A percentile compares a stretch with the other conserved stretches of the same genome.
Evolutionary conservation across 768 basidiomycete species (phyloP).

Genomic region (Rhizopogon vinicolor): DNA sequence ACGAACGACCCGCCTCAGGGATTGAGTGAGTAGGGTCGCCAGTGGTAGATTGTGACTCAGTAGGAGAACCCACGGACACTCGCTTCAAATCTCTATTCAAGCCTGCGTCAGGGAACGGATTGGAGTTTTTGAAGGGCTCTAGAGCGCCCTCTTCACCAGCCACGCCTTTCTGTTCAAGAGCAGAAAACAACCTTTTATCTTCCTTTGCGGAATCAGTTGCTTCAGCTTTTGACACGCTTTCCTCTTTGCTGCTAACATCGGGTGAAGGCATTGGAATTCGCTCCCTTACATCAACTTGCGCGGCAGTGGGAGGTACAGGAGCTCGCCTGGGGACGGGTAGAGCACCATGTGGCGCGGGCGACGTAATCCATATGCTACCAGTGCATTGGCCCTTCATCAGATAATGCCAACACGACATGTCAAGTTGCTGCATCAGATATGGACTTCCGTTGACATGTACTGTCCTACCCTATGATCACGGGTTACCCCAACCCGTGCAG

Average conservation of each 20-base stretch:
- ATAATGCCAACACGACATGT: no score
- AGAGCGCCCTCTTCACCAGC: not conserved
- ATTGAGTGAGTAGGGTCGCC: not conserved
- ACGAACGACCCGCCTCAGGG: not conserved
- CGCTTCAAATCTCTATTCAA: not conserved
- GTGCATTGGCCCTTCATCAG: no score
- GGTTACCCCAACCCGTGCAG: no score
- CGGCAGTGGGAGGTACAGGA: slow-evolving; percentile 24
- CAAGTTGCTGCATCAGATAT: no score
- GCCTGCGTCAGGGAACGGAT: not conserved
- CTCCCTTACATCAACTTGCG: not conserved
- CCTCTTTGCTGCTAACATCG: not conserved
- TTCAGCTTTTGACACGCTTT: not conserved
- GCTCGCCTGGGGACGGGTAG: slow-evolving; percentile 69
- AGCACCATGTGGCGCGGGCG: slow-evolving; percentile 28
- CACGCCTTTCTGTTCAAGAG: not conserved
- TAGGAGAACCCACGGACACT: not conserved
- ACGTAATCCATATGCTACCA: slow-evolving; percentile 4
- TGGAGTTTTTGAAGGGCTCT: not conserved
- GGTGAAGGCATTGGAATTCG: not conserved
- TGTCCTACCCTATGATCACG: no score
- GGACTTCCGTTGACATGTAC: no score
- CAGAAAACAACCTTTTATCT: not conserved
- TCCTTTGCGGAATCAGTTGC: not conserved
- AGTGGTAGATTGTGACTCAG: not conserved